Evolutionary conservation across 352 stramenopile species (phyloP).

Genomic region (Thraustotheca clavata): DNA sequence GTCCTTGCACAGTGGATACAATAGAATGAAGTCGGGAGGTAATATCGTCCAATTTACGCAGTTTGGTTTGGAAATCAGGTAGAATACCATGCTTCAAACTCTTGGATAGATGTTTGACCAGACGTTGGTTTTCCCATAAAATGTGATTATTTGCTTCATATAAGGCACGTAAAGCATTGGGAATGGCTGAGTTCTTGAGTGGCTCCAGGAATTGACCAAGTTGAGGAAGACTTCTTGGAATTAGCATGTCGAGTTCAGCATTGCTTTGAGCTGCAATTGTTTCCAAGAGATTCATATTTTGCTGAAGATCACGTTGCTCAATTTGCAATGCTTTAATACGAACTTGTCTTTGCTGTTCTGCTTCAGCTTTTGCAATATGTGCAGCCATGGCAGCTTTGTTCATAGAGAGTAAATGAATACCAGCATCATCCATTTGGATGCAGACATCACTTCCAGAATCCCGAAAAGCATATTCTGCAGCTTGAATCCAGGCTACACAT

Average conservation of each 20-base stretch:
- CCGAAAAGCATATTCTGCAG: too few species aligned
- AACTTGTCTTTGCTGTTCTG: too few species aligned
- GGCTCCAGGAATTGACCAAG: background rate
- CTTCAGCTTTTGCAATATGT: too few species aligned
- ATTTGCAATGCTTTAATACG: too few species aligned
- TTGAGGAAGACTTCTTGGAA: background rate
- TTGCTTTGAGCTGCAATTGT: too few species aligned
- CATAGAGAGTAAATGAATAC: too few species aligned
- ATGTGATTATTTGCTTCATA: background rate
- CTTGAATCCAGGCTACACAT: too few species aligned
- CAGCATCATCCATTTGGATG: too few species aligned
- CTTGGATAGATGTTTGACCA: conserved; percentile 60
- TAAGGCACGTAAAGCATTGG: background rate
- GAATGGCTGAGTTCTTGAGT: background rate
- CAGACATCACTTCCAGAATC: too few species aligned
- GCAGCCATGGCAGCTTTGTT: too few species aligned
- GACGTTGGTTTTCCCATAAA: conserved; percentile 66
- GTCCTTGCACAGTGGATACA: conserved; percentile 27
- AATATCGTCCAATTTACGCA: conserved; percentile 45
- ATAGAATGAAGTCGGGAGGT: conserved; percentile 26
- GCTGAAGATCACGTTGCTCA: too few species aligned
- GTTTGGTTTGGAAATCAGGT: conserved; percentile 34
- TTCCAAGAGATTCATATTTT: too few species aligned
- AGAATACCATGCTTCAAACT: conserved; percentile 48
- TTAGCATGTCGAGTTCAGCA: background rate